phyloP scores from a whole-genome alignment of 305 asterid species.

The Fraxinus angustifolia region DNA sequence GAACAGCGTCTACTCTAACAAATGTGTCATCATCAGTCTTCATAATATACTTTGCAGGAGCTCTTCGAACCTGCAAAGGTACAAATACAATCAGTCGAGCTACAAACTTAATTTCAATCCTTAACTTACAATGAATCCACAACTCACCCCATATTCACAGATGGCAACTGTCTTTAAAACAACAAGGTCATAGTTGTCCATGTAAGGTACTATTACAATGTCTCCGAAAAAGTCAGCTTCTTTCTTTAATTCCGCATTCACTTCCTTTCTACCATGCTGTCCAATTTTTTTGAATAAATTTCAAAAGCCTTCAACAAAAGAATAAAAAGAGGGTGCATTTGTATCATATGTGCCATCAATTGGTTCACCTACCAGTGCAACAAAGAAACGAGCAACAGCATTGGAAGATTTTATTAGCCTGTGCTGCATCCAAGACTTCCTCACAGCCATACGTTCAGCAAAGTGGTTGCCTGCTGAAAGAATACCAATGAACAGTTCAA shows the following conservation, averaged over 20 bases:
- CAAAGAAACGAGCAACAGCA: conserved; percentile 75
- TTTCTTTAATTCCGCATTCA: conserved; percentile 56
- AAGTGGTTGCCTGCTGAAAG: conserved; percentile 88
- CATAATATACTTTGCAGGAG: conserved; percentile 67
- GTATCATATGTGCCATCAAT: background rate
- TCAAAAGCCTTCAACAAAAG: conserved; percentile 10
- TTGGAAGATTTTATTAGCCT: conserved; percentile 53
- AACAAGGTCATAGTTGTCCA: conserved; percentile 85
- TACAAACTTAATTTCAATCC: background rate
- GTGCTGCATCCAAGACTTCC: conserved; percentile 87
- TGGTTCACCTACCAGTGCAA: conserved; percentile 60
- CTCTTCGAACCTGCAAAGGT: conserved; percentile 48
- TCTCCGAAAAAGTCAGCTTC: conserved; percentile 84
- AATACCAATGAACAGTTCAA: conserved; percentile 69
- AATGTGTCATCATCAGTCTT: conserved; percentile 87
- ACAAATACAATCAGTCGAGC: background rate
- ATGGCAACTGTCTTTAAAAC: conserved; percentile 82
- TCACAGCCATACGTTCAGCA: conserved; percentile 80
- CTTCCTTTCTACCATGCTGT: conserved; percentile 72
- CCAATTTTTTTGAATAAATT: conserved; percentile 19
- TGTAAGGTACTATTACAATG: conserved; percentile 68
- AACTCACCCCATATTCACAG: conserved; percentile 75
- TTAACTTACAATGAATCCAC: conserved; percentile 4
- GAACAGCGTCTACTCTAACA: conserved; percentile 71
- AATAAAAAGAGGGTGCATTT: background rate